Evolutionary conservation across 2,329 filamentous ascomycete genomes (phyloP).

Genomic region (Pseudogymnoascus sp.): DNA sequence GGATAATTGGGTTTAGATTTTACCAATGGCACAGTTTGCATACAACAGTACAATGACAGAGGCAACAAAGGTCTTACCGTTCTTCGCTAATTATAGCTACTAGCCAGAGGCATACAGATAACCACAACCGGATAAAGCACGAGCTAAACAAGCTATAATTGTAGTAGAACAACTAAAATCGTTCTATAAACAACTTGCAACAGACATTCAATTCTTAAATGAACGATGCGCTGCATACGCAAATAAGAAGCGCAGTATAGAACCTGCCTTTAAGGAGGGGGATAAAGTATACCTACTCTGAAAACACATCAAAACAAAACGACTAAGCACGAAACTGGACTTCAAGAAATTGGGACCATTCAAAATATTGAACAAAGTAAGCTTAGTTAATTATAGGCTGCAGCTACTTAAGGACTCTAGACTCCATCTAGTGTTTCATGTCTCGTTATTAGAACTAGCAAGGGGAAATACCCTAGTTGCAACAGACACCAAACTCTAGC

Average conservation of each 20-base stretch:
- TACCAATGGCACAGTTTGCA: slow-evolving; percentile 10
- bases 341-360: not conserved
- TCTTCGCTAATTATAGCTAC: slow-evolving; percentile 11
- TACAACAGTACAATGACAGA: slow-evolving; percentile 7
- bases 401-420: not conserved
- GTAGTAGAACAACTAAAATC: no score
- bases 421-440: not conserved
- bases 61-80: not conserved
- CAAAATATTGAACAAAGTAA: not conserved
- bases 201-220: not conserved
- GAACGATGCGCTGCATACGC: not conserved
- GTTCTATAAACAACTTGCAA: not conserved
- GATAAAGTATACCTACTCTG: not conserved
- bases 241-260: not conserved
- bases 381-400: not conserved
- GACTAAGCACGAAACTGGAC: not conserved
- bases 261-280: not conserved
- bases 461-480: not conserved
- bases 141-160: no score
- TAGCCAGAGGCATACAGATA: not conserved
- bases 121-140: no score
- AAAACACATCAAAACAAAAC: not conserved
- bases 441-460: not conserved
- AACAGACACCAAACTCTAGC: not conserved
- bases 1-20: slow-evolving; percentile 8